phyloP scores from a whole-genome alignment of 345 rosid species.

The Cochlearia excelsa region DNA sequence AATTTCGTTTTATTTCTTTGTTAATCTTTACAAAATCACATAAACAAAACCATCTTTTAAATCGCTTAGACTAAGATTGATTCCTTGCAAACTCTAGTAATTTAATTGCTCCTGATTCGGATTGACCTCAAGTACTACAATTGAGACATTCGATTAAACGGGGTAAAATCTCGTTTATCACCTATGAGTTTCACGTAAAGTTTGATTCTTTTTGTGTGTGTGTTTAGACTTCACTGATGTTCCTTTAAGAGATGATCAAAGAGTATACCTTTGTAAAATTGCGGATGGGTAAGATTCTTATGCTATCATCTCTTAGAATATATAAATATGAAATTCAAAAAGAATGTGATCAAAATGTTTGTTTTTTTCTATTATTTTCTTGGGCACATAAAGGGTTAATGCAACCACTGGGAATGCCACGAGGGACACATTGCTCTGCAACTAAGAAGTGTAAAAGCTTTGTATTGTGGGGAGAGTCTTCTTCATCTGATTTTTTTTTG shows the following conservation, averaged over 20 bases:
- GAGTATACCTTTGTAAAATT: constrained; percentile 74
- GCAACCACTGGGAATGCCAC: constrained; percentile 77
- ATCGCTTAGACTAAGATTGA: no score
- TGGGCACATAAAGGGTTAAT: constrained; percentile 52
- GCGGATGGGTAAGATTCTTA: constrained; percentile 66
- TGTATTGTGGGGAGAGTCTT: constrained; percentile 7
- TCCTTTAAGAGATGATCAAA: constrained; percentile 86
- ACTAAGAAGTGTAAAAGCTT: constrained; percentile 28
- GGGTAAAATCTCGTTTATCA: neutral
- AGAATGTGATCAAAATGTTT: constrained; percentile 1
- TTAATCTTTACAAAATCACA: no score
- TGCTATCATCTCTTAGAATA: constrained; percentile 7
- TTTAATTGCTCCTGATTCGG: no score
- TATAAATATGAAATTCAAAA: neutral
- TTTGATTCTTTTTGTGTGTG: constrained; percentile 5
- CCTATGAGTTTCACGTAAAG: neutral
- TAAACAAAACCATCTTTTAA: no score
- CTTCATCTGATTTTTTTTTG: constrained; percentile 9
- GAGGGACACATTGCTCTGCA: constrained; percentile 76
- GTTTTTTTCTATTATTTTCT: neutral
- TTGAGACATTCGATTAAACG: no score
- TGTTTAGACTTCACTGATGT: constrained; percentile 90
- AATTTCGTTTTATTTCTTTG: no score
- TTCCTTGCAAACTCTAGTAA: no score
- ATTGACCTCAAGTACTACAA: no score